A percentile compares a stretch with the other conserved stretches of the same genome.
phyloP scores from a whole-genome alignment of 768 basidiomycete genomes.

The Mycena galopus region DNA sequence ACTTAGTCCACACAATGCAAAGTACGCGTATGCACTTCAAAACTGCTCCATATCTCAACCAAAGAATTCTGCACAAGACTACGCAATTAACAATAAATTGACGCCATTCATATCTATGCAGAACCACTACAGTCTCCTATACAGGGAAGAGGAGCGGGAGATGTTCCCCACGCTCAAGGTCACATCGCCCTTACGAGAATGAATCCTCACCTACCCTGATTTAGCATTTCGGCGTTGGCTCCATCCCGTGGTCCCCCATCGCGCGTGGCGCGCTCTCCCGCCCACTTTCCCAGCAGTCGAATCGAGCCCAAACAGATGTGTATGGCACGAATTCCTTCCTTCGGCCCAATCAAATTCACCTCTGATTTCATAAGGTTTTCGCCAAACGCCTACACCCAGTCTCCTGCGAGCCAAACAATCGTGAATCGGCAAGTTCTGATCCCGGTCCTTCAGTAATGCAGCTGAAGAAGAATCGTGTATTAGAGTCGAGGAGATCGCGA shows the following conservation, averaged over 20 bases:
- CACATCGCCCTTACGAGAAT: not conserved
- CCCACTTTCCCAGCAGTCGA: slow-evolving; percentile 44
- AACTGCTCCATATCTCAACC: not conserved
- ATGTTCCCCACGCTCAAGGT: slow-evolving; percentile 5
- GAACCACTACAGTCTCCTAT: slow-evolving; percentile 11
- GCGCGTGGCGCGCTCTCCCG: slow-evolving; percentile 51
- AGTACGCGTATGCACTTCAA: not conserved
- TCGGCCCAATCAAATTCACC: too few relatives aligned
- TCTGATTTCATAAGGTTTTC: not conserved
- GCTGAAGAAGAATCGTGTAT: too few relatives aligned
- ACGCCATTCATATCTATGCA: slow-evolving; percentile 68
- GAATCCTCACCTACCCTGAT: not conserved
- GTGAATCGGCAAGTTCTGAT: not conserved
- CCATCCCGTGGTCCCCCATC: slow-evolving; percentile 57
- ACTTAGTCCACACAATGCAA: slow-evolving; percentile 11
- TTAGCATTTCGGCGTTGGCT: slow-evolving; percentile 51
- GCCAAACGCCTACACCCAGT: not conserved
- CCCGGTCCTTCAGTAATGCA: too few relatives aligned
- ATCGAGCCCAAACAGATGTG: slow-evolving; percentile 33
- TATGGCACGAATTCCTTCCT: not conserved
- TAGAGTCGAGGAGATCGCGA: slow-evolving; percentile 62
- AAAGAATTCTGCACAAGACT: slow-evolving; percentile 39
- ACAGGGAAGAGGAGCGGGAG: not conserved
- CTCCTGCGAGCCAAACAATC: not conserved
- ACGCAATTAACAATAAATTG: slow-evolving; percentile 54